Base-by-base conservation (phyloP, 2,329 filamentous ascomycete species). In the Venturia oleaginea region DNA sequence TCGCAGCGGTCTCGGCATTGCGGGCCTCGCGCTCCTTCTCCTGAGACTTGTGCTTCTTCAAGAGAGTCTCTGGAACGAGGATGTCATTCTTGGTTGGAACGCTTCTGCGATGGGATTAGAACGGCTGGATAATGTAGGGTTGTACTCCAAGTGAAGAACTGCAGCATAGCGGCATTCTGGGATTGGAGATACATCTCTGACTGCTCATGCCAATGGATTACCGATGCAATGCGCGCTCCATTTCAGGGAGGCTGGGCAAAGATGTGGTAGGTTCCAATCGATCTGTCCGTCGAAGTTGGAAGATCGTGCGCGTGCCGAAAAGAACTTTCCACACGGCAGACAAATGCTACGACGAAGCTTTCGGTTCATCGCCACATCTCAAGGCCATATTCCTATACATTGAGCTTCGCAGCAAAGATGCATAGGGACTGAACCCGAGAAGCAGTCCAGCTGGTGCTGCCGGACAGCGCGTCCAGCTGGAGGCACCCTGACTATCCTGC, bases 11-110 rank as follows among this genome's bases (percentile, higher is more conserved):
- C 75, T 90, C 90, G 70, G 89, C 85, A 72, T 84, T 80, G 78
- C 88, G 89, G 82, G 93, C 90, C 80, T 94, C 92, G 80, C 92
- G 90, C 79, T 92, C 92, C 88, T 97, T 96, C 88, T 99, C 94
- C 84, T 97, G 93, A 80, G 87, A 91, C 92, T 99, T 99, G 85
- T 94, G 91, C 91, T 99, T 99, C 90, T 99, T 99, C 81, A 99
- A 87, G 76, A 99, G 91, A 75, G 94, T 99, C 91, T 99, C 94
- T 73, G 94, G 94, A 78, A 97, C 91, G 79, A 97, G 85, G 79
- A 99, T 87, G 80, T 97, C 90, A 80, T 97, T 91, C 81, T 92
- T 83, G 80, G 92, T 96, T 72, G 94, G 91, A 77, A 96, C 90
- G 82, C 87, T 87, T 83, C 92, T 96, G 77, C 76, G 77, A 70